Base-by-base conservation (phyloP, 2,329 filamentous ascomycete genomes). In the Ophiosphaerella narmari region DNA sequence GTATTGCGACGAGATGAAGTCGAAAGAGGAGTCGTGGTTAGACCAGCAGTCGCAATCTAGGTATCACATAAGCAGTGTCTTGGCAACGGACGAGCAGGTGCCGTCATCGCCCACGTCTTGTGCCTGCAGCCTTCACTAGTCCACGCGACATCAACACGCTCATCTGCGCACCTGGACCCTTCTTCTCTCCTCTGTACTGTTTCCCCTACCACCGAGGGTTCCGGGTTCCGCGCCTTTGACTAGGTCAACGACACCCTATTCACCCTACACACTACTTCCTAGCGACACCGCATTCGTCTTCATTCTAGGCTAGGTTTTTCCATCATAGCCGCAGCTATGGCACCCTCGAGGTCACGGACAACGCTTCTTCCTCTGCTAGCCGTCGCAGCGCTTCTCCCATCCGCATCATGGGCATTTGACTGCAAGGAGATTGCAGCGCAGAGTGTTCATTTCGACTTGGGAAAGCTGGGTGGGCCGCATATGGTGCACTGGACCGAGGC, bases 401-500 rank as follows among this genome's bases (percentile, higher is more conserved):
- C 64, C 1, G 54, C 65, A 26, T 50, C 65, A 40, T 62, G 60
- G 50, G 64, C 65, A 12, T 82, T 90, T 46, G 74, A 82, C 55
- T 92, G 89, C 78, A 77, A 82, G 16, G 78, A 86, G 42, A 77
- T 91, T 29, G 74, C 80, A 4, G 78, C 83, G 1, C 81, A 86
- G 56, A 78, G 77, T 21, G 78, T 82, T 52, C 78, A 75, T 26
- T 92, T 88, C 72, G 80, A 91, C 72, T 77, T 93, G 26, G 77
- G 77, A 23, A 72, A 78, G 55, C 81, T 92, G 7, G 78, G 76
- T 5, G 89, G 88, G 1, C 86, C 87, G 31, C 87, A 88, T 69
- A 83, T 85, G 0, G 85, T 91, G 33, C 80, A 90, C 64, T 78
- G 78, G 60, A 73, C 80, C 31, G 68, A 76, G 12, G 64, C 70